Evolutionary conservation across 768 basidiomycete species (phyloP), one percentile per base, ranked within the genome.

Genomic region (Leucocoprinus sp.): DNA sequence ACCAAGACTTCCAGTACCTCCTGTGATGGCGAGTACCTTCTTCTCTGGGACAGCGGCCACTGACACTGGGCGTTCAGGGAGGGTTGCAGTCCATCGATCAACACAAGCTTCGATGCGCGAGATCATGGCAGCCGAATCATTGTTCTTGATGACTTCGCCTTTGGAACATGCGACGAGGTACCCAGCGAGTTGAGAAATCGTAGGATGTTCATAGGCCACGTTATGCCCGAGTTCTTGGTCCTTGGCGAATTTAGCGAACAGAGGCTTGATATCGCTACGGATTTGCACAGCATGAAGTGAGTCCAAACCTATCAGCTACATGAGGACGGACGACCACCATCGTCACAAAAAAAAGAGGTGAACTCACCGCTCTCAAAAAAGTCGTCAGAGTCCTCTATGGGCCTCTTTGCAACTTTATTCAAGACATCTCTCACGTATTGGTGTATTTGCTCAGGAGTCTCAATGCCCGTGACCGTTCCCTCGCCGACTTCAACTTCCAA

Each of bases 1-100:
- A 18, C 65, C 63, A 0, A 66, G 55, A 12, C 55, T 57, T 14
- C 65, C 65, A 2, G 65, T 66, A 0, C 60, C 61, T 21, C 65
- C 65, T 1, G 65, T 66, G 26, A 67, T 52, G 2, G 60, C 53
- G 31, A 64, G 51, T 8, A 53, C 48, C 52, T 66, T 45, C 51
- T 35, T 37, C 24, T 45, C 24, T 7, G 43, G 24, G 17, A 27
- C 43, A 7, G 35, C 2, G 4, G 26, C 24, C 19, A 24, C 27
- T 6, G 36, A 45, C 5, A 18, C 26, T n/a, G 4, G 5, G 18
- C 43, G 43, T 4, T 27, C 26, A 4, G 43, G 43, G 17, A 38
- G 35, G 7, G 28, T 41, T 8, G 26, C 28, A 11, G 33, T 50
- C 35, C 44, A 50, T 8, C 44, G 37, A 24, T 46, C 31, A 8